phyloP scores from a whole-genome alignment of 768 basidiomycete genomes.

The Candolleomyces aberdarensis region DNA sequence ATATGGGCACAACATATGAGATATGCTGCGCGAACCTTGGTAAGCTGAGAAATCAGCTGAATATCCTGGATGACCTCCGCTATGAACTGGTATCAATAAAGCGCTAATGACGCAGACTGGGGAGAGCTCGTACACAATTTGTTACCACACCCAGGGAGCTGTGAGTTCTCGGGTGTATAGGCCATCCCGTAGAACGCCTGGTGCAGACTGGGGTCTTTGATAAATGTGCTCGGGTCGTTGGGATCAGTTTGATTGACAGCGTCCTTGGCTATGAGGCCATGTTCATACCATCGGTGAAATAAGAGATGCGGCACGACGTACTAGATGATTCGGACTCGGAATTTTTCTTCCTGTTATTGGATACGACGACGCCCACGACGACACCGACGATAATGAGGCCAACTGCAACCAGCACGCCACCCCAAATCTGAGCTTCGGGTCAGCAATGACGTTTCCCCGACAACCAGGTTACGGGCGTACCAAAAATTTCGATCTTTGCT shows the following conservation, averaged over 20 bases:
- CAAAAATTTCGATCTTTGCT: constrained; percentile 23
- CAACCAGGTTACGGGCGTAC: constrained; percentile 13
- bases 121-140: constrained; percentile 26
- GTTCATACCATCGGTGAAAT: neutral
- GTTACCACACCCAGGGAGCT: constrained; percentile 67
- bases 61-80: constrained; percentile 64
- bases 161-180: constrained; percentile 78
- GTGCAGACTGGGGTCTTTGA: constrained; percentile 62
- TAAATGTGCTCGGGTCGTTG: constrained; percentile 77
- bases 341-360: constrained; percentile 31
- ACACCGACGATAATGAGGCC: constrained; percentile 47
- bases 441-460: neutral
- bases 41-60: constrained; percentile 85
- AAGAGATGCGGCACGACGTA: neutral
- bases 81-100: constrained; percentile 21
- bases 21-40: constrained; percentile 37
- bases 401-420: constrained; percentile 32
- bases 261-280: neutral
- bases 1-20: too few species aligned
- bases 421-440: constrained; percentile 40
- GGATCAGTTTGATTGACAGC: constrained; percentile 32
- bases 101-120: too few species aligned
- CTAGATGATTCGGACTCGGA: constrained; percentile 10
- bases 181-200: constrained; percentile 84
- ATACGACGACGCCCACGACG: constrained; percentile 58